phyloP scores from a whole-genome alignment of 345 rosid species.

The Citrus maxima region DNA sequence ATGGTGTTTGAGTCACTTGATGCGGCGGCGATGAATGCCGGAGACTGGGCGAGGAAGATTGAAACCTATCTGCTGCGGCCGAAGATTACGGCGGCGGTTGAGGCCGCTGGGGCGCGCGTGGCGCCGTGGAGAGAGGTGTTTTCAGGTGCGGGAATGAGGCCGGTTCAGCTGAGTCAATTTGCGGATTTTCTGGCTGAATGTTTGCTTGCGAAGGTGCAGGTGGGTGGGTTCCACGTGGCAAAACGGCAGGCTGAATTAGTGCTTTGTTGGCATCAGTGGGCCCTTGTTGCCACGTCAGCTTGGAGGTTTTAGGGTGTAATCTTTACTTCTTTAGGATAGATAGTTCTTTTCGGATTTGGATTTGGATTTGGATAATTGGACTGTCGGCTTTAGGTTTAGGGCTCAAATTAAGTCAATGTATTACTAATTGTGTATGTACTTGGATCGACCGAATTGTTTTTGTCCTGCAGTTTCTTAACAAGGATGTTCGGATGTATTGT shows the following conservation, averaged over 20 bases:
- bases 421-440: slow-evolving; percentile 8
- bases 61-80: slow-evolving; percentile 60
- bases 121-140: slow-evolving; percentile 74
- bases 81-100: slow-evolving; percentile 58
- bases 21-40: slow-evolving; percentile 56
- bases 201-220: slow-evolving; percentile 69
- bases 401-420: background rate
- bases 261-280: slow-evolving; percentile 87
- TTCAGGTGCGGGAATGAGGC: slow-evolving; percentile 72
- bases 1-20: slow-evolving; percentile 84
- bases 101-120: slow-evolving; percentile 42
- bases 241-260: slow-evolving; percentile 81
- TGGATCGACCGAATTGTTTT: background rate
- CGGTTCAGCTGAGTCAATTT: slow-evolving; percentile 72
- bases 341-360: too few relatives aligned
- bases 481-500: background rate
- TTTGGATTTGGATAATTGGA: too few relatives aligned
- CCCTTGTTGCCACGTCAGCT: slow-evolving; percentile 81
- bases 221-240: slow-evolving; percentile 86
- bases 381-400: too few relatives aligned
- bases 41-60: slow-evolving; percentile 63
- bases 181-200: slow-evolving; percentile 82
- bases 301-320: slow-evolving; percentile 57
- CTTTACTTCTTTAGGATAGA: too few relatives aligned
- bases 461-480: background rate